Percentiles rank a stretch among this genome's conserved stretches.
Conservation (phyloP, 78 protist species). For the Cavenderia fasciculata region DNA sequence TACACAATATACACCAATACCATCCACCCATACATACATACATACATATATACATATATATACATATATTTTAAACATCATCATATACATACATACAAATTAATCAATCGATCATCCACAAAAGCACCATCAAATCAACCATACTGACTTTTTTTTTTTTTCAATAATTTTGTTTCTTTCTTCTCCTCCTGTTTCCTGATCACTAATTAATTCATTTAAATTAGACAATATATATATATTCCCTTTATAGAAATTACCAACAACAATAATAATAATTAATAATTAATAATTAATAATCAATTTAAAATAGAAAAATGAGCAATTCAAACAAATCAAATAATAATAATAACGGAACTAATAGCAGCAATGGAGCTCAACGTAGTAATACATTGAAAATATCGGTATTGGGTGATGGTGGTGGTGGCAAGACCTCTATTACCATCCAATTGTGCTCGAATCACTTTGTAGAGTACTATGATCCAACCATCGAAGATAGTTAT, state of each 20-base stretch:
- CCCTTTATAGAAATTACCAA: no score
- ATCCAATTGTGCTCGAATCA: slow-evolving; percentile 42
- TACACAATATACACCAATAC: neutral
- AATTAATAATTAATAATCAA: neutral
- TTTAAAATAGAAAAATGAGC: neutral
- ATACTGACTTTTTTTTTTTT: neutral
- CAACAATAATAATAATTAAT: neutral
- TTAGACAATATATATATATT: neutral
- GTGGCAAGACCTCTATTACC: slow-evolving; percentile 12
- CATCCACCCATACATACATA: neutral
- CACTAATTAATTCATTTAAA: neutral
- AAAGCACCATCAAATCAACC: neutral
- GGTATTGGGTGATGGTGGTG: slow-evolving; percentile 68
- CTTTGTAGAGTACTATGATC: slow-evolving; percentile 92
- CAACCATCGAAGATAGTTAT: slow-evolving; percentile 98
- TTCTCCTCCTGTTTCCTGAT: neutral
- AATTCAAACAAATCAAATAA: no score
- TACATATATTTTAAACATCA: neutral
- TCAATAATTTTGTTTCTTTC: neutral
- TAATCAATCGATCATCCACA: neutral
- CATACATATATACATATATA: neutral
- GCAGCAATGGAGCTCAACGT: neutral
- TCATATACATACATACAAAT: neutral
- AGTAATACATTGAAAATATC: slow-evolving; percentile 12
- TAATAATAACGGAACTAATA: slow-evolving; percentile 4